Conservation (phyloP, 805 yeast genomes). For the Starmera dryadoides region DNA sequence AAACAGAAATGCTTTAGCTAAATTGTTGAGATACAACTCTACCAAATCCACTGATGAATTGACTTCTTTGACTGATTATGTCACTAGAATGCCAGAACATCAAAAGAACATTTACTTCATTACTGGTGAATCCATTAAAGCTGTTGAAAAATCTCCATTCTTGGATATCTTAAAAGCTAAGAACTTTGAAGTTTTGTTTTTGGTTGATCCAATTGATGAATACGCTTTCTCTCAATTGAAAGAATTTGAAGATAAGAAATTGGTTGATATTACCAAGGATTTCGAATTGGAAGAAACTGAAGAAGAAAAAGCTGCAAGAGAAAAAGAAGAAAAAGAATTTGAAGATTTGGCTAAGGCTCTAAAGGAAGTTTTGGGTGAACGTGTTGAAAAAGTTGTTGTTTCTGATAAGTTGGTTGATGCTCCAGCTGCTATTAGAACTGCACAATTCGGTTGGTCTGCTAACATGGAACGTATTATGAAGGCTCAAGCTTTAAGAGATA, state of each 20-base stretch:
- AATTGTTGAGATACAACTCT: slow-evolving; percentile 93
- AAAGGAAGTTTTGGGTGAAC: slow-evolving; percentile 96
- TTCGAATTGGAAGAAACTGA: slow-evolving; percentile 97
- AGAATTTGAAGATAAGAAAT: slow-evolving; percentile 98
- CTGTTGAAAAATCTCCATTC: slow-evolving; percentile 99
- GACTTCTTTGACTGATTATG: slow-evolving; percentile 94
- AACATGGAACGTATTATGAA: slow-evolving; percentile 99
- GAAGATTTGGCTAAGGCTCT: slow-evolving; percentile 93
- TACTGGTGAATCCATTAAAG: slow-evolving; percentile 97
- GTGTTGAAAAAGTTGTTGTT: slow-evolving; percentile 98
- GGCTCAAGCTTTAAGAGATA: slow-evolving; percentile 99
- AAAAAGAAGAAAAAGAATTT: slow-evolving; percentile 83
- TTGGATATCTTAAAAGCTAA: slow-evolving; percentile 97
- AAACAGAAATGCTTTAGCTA: slow-evolving; percentile 93
- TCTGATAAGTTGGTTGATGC: slow-evolving; percentile 96
- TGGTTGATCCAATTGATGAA: slow-evolving; percentile 99
- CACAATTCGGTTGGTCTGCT: slow-evolving; percentile 99
- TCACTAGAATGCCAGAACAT: slow-evolving; percentile 99
- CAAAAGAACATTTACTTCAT: slow-evolving; percentile 99
- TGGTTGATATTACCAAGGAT: slow-evolving; percentile 98
- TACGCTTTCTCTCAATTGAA: slow-evolving; percentile 98
- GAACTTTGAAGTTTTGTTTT: slow-evolving; percentile 95
- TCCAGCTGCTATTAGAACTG: slow-evolving; percentile 99
- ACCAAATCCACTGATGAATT: slow-evolving; percentile 91
- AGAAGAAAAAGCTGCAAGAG: slow-evolving; percentile 94